A percentile compares a stretch with the other conserved stretches of the same genome.
Conservation (phyloP, 805 yeast species). For the Cyberlindnera euphorbiiphila region DNA sequence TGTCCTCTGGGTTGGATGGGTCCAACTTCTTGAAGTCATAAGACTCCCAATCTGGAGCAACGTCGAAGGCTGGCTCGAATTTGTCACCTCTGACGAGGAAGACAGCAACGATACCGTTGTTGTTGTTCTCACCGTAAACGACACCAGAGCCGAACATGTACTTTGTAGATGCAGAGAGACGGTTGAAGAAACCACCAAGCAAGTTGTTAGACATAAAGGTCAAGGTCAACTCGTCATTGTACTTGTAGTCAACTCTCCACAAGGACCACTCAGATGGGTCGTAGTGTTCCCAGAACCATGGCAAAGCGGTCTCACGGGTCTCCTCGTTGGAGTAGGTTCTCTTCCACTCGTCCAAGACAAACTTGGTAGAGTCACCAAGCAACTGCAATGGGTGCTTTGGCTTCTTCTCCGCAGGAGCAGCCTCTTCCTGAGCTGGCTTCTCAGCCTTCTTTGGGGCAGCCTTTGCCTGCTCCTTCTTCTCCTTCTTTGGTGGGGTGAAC, state of each 20-base stretch:
- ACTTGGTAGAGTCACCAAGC: slow-evolving; percentile 66
- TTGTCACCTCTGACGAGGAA: slow-evolving; percentile 96
- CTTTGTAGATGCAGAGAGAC: slow-evolving; percentile 88
- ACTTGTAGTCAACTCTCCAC: slow-evolving; percentile 94
- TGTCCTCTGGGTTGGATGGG: slow-evolving; percentile 69
- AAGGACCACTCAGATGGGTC: slow-evolving; percentile 91
- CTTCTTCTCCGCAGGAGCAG: slow-evolving; percentile 49
- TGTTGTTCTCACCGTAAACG: slow-evolving; percentile 97
- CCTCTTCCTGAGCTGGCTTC: slow-evolving; percentile 33
- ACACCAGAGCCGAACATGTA: slow-evolving; percentile 91
- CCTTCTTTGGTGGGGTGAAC: slow-evolving; percentile 71
- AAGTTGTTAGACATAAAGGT: slow-evolving; percentile 98
- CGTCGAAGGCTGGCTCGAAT: slow-evolving; percentile 84
- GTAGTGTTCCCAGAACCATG: slow-evolving; percentile 98
- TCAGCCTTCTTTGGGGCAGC: slow-evolving; percentile 30
- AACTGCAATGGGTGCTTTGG: slow-evolving; percentile 88
- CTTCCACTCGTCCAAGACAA: slow-evolving; percentile 89
- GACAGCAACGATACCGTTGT: slow-evolving; percentile 95
- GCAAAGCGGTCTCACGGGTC: slow-evolving; percentile 88
- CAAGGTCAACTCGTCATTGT: slow-evolving; percentile 94
- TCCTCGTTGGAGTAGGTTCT: slow-evolving; percentile 95
- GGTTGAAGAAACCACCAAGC: slow-evolving; percentile 96
- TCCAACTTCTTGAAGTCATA: slow-evolving; percentile 82
- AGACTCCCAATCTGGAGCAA: slow-evolving; percentile 99
- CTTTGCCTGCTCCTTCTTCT: slow-evolving; percentile 37